Percentiles rank a stretch among this genome's conserved stretches.
Conservation (phyloP, 1,139 yeast species). For the Saccharomyces hybrid region DNA sequence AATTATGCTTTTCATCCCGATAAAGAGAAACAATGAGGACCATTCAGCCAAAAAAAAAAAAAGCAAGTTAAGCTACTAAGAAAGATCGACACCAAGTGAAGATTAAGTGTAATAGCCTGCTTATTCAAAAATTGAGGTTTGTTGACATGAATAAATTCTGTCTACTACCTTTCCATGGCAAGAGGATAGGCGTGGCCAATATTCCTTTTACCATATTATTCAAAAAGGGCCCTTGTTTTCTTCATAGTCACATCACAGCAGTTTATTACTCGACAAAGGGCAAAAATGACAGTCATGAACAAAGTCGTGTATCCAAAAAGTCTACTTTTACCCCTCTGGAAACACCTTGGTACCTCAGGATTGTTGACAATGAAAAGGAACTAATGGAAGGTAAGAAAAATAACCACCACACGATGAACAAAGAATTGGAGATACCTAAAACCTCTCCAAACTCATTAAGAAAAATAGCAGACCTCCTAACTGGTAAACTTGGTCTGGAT, state of each 20-base stretch:
- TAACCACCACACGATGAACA: too few relatives aligned
- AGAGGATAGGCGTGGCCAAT: background rate
- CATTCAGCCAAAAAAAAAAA: too few relatives aligned
- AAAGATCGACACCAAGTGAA: too few relatives aligned
- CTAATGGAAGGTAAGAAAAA: background rate
- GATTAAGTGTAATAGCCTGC: too few relatives aligned
- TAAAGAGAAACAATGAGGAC: too few relatives aligned
- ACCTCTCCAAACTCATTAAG: slow-evolving; percentile 46
- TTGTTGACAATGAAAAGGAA: slow-evolving; percentile 15
- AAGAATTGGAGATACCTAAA: too few relatives aligned
- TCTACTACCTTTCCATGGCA: too few relatives aligned
- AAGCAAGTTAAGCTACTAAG: too few relatives aligned
- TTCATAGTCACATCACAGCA: background rate
- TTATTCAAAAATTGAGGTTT: too few relatives aligned
- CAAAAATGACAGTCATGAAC: background rate
- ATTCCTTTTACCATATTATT: too few relatives aligned
- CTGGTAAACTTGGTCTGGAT: slow-evolving; percentile 55
- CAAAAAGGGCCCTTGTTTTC: slow-evolving; percentile 16
- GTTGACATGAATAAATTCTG: too few relatives aligned
- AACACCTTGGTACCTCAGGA: slow-evolving; percentile 26
- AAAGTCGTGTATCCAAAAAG: background rate
- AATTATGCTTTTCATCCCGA: too few relatives aligned
- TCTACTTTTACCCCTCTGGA: background rate
- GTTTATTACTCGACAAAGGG: background rate
- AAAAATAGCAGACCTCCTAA: slow-evolving; percentile 41